Evolutionary conservation across 257 asterid genomes (phyloP), one percentile per base, ranked within the genome.

Genomic region (Jacaranda mimosifolia): DNA sequence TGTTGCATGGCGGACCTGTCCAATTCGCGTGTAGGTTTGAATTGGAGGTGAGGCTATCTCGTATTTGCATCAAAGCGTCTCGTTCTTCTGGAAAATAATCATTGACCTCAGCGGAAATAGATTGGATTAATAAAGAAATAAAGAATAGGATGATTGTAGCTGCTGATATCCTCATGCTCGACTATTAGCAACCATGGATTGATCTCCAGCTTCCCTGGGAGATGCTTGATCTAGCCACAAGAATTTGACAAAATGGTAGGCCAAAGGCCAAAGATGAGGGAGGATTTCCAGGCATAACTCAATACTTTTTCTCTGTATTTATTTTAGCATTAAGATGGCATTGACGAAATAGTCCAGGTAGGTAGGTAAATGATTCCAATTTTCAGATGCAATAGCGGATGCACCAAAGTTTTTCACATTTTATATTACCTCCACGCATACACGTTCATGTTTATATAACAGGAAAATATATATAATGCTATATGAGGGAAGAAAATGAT

Each of bases 1-100:
- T 49, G 74, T 64, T n/a, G 80, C 97, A 91, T n/a, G 93, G 90
- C 4, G 90, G 93, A 26, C 95, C 95, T 6, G 93, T 91, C 97
- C 97, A 91, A 40, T 91, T 89, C 13, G 72, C 64, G 74, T 91
- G 97, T 55, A 91, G 84, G 79, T 84, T 65, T 3, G 71, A 39
- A 19, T 60, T 79, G 7, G 95, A 86, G 75, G 75, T 87, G 5
- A 89, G 81, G 1, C 49, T 4, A 32, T 91, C 95, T 70, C 97
- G 81, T 12, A 91, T 83, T 63, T 84, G 90, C 53, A 88, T 79
- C 80, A 91, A 53, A 17, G 91, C 91, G 59, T 84, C 77, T 36
- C 93, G 87, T 84, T 91, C 97, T 6, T 83, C 86, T 3, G 91
- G 87, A 38, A 46, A 89, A 39, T 80, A 74, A 21, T 67, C 86